These are phyloP conservation scores for Pharus latifolius DNA, from an alignment of 176 grass and related monocot genomes.

Conservation along the genomic window DNA sequence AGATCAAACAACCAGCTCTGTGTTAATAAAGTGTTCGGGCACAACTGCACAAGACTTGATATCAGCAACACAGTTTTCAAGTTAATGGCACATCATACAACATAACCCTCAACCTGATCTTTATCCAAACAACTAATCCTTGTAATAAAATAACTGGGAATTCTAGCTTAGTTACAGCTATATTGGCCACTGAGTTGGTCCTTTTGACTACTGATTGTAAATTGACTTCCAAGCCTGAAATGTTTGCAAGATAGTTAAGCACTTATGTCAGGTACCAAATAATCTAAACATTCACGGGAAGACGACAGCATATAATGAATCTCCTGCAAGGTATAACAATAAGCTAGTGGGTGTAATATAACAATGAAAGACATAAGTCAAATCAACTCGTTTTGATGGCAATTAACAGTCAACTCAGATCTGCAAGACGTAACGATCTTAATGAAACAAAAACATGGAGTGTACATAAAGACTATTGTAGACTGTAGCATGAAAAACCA, in stretches of 20 bases:
- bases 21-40: too few relatives aligned
- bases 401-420: not conserved
- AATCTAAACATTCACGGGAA: not conserved
- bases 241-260: not conserved
- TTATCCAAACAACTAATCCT: not conserved
- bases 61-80: slow-evolving; percentile 12
- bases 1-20: too few relatives aligned
- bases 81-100: not conserved
- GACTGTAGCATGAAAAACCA: not conserved
- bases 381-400: not conserved
- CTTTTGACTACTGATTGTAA: not conserved
- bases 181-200: not conserved
- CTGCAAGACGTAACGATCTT: not conserved
- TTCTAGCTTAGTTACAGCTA: not conserved
- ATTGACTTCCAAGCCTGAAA: not conserved
- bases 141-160: not conserved
- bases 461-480: not conserved
- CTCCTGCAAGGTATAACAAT: slow-evolving; percentile 21
- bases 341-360: slow-evolving; percentile 6
- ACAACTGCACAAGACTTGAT: not conserved
- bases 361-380: not conserved
- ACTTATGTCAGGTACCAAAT: slow-evolving; percentile 7
- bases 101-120: not conserved
- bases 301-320: not conserved
- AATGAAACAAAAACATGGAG: not conserved